Base-by-base conservation (phyloP, 257 asterid genomes). In the Ehretia macrophylla region DNA sequence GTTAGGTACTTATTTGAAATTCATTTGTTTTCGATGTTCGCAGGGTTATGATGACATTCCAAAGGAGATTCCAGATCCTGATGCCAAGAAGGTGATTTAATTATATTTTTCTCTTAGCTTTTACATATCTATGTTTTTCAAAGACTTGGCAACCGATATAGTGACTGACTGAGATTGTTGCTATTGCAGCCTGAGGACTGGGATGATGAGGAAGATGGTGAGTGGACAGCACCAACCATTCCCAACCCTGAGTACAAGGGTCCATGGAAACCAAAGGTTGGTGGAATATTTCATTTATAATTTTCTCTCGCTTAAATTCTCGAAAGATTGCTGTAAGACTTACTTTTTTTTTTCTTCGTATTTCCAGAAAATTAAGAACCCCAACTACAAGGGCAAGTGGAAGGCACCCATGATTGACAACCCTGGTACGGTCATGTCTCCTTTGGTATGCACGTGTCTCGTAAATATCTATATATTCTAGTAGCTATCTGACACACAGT, bases 181-280 rank as follows among this genome's bases (percentile, higher is more conserved):
- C 18, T 32, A 55, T 52, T 71, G 72, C 77, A 93, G 99, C 99
- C 99, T 27, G 97, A 93, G 73, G 99, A 93, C 70, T 93, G 96
- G 97, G 96, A 93, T 68, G 92, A 89, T 58, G 95, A 85, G 56
- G 99, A 93, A 73, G 99, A 93, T 81, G 97, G 99, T 51, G 92
- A 81, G 71, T 93, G 99, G 99, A 80, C 97, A 3, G 80, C 86
- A 40, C 99, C 99, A 51, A 89, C 95, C 11, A 85, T 86, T 76
- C 86, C 99, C 57, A 87, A 90, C 76, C 97, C 95, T 0, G 96
- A 90, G 64, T 87, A 86, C 87, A 85, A 85, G 81, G 97, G 97
- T 20, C 95, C 88, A 54, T 90, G 97, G 97, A 63, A 68, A 60
- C 59, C 93, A 48, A 87, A 87, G 88, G 97, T 92, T 65, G 55